Evolutionary conservation across 441 rosid species (phyloP).

Genomic region (Aleurites moluccanus): DNA sequence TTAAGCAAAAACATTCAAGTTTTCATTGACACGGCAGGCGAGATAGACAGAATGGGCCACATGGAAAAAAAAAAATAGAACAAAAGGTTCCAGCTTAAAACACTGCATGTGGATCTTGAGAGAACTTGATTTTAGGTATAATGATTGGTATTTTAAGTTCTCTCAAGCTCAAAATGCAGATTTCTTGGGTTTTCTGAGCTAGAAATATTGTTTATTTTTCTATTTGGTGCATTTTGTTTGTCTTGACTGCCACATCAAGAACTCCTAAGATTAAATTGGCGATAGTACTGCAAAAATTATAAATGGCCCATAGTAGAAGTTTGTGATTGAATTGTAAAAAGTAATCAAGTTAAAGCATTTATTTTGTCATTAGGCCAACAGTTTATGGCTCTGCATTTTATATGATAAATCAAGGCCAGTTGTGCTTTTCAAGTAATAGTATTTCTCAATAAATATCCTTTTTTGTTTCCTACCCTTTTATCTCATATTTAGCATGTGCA

Average conservation of each 20-base stretch:
- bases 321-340: neutral
- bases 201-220: neutral
- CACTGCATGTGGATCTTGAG: neutral
- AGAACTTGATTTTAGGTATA: neutral
- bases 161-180: neutral
- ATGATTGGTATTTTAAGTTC: neutral
- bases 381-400: neutral
- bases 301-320: neutral
- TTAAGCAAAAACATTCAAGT: neutral
- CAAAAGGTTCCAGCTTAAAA: neutral
- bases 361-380: neutral
- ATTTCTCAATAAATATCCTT: neutral
- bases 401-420: neutral
- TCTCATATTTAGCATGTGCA: neutral
- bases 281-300: neutral
- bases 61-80: neutral
- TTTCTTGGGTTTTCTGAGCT: neutral
- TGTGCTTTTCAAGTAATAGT: neutral
- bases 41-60: neutral
- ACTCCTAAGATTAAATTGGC: neutral
- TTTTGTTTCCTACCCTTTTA: neutral
- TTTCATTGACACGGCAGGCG: neutral
- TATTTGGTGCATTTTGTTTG: neutral
- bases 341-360: neutral
- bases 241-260: neutral